These are phyloP conservation scores for Hypoxylon subgilvum DNA, from an alignment of 495 filamentous ascomycete genomes.

Conservation along the genomic window DNA sequence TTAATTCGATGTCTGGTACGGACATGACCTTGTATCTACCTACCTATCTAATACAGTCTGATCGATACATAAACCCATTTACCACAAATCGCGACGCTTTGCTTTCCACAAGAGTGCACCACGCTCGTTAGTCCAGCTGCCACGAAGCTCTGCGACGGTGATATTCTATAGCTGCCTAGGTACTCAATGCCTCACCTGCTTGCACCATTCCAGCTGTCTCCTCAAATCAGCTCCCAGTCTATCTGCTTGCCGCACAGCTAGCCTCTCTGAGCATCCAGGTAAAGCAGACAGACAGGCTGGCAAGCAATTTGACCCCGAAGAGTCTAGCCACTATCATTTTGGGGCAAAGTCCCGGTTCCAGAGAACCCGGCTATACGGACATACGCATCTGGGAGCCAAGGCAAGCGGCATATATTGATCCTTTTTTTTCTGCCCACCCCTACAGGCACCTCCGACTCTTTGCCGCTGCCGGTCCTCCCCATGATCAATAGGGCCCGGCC, in stretches of 20 bases:
- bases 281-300: slow-evolving; percentile 1
- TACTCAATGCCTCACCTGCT: slow-evolving; percentile 6
- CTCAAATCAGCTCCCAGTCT: not conserved
- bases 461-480: slow-evolving; percentile 24
- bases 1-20: slow-evolving; percentile 20
- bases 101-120: slow-evolving; percentile 9
- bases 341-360: slow-evolving; percentile 20
- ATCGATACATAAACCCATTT: slow-evolving; percentile 8
- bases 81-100: slow-evolving; percentile 6
- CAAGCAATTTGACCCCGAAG: slow-evolving; percentile 1
- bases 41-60: slow-evolving; percentile 12
- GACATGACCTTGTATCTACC: slow-evolving; percentile 21
- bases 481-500: slow-evolving; percentile 17
- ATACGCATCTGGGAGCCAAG: slow-evolving; percentile 37
- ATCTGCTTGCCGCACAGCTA: slow-evolving; percentile 11
- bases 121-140: slow-evolving; percentile 24
- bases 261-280: slow-evolving; percentile 3
- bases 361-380: slow-evolving; percentile 37
- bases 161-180: slow-evolving; percentile 4
- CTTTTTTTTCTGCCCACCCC: slow-evolving; percentile 6
- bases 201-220: not conserved
- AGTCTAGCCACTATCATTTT: slow-evolving; percentile 1
- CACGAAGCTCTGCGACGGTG: slow-evolving; percentile 22
- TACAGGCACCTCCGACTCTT: slow-evolving; percentile 1
- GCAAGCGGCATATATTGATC: slow-evolving; percentile 28